Conservation (phyloP, 306 rosid species). For the Parietaria judaica region DNA sequence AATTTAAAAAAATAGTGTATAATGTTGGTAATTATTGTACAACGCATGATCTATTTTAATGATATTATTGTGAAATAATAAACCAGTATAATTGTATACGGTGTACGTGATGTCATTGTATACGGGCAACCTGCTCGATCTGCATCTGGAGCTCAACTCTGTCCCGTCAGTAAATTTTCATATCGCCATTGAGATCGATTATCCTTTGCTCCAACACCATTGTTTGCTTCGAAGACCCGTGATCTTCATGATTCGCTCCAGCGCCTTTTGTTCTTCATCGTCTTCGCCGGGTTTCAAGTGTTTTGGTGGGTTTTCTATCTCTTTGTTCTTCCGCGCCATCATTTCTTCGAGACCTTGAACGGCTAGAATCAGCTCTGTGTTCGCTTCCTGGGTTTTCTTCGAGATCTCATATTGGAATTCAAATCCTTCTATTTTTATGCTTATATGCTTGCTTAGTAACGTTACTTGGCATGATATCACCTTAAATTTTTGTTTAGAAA, state of each 20-base stretch:
- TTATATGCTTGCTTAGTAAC: too few species aligned
- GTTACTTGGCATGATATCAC: too few species aligned
- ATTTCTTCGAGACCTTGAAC: slow-evolving; percentile 74
- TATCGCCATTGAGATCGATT: slow-evolving; percentile 63
- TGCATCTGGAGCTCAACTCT: slow-evolving; percentile 93
- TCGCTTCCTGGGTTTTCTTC: slow-evolving; percentile 84
- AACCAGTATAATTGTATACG: too few species aligned
- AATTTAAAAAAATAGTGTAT: too few species aligned
- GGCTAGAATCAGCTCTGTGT: slow-evolving; percentile 72
- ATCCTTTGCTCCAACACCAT: slow-evolving; percentile 57
- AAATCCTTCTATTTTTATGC: slow-evolving; percentile 38
- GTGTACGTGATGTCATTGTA: too few species aligned
- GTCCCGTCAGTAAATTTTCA: slow-evolving; percentile 74
- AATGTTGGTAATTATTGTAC: too few species aligned
- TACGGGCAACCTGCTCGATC: slow-evolving; percentile 82
- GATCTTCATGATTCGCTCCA: slow-evolving; percentile 62
- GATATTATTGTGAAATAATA: too few species aligned
- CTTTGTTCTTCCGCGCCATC: slow-evolving; percentile 59
- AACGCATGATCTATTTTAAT: too few species aligned
- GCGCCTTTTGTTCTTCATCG: slow-evolving; percentile 74
- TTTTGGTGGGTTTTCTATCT: slow-evolving; percentile 24
- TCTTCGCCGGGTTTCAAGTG: slow-evolving; percentile 17
- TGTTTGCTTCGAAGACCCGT: slow-evolving; percentile 41
- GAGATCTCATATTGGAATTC: slow-evolving; percentile 59
- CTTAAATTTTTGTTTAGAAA: too few species aligned